Conservation (phyloP, 148 eudicot genomes). For the Cornus kousa region DNA sequence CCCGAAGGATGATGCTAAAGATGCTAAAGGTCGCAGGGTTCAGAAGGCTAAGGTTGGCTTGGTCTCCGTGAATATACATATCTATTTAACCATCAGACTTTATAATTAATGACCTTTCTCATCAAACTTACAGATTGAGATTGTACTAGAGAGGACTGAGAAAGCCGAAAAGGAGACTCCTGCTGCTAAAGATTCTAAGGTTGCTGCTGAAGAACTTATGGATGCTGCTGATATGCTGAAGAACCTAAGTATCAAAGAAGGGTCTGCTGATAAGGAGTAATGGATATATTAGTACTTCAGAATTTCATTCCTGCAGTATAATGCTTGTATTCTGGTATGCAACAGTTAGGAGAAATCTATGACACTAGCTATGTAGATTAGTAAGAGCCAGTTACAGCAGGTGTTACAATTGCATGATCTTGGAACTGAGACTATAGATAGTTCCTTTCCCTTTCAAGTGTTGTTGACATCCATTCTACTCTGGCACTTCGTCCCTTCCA, state of each 20-base stretch:
- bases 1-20: constrained; percentile 33
- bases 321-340: background rate
- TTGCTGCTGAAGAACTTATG: background rate
- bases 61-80: background rate
- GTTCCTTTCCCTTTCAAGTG: background rate
- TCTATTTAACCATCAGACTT: background rate
- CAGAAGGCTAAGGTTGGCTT: constrained; percentile 34
- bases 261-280: background rate
- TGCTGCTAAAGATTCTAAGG: background rate
- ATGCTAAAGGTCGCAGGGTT: constrained; percentile 27
- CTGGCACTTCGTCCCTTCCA: background rate
- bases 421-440: background rate
- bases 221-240: background rate
- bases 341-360: background rate
- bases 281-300: background rate
- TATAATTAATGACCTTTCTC: background rate
- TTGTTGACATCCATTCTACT: background rate
- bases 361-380: background rate
- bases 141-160: constrained; percentile 11
- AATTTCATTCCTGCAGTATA: background rate
- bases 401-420: background rate
- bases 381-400: background rate
- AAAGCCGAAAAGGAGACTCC: background rate
- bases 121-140: constrained; percentile 5
- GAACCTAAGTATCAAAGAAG: background rate